Conservation (phyloP, 805 yeast genomes). For the Scheffersomyces lignosus region DNA sequence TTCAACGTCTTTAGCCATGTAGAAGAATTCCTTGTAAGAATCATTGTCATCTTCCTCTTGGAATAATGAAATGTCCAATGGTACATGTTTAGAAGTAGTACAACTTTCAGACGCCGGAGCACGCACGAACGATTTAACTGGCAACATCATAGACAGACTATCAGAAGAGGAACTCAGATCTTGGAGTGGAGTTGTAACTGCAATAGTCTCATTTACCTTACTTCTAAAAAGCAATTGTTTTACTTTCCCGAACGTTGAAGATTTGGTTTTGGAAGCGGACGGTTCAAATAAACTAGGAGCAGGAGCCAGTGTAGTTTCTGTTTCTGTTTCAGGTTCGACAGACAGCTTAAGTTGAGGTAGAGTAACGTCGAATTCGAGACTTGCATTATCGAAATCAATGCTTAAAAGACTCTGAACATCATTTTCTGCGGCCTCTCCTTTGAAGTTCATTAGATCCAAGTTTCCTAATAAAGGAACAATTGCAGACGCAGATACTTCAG, state of each 20-base stretch:
- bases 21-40: too few species aligned
- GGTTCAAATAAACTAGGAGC: too few species aligned
- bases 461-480: too few species aligned
- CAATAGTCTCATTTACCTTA: not conserved
- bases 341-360: not conserved
- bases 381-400: slow-evolving; percentile 5
- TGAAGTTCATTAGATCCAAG: not conserved
- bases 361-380: slow-evolving; percentile 5
- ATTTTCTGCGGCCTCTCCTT: too few species aligned
- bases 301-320: too few species aligned
- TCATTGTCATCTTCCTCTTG: too few species aligned
- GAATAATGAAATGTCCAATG: not conserved
- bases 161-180: not conserved
- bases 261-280: not conserved
- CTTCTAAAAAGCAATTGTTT: not conserved
- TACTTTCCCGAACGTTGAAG: not conserved
- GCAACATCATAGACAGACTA: not conserved
- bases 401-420: too few species aligned
- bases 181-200: too few species aligned
- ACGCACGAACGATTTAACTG: too few species aligned
- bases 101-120: too few species aligned
- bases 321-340: too few species aligned
- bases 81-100: not conserved
- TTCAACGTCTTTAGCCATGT: too few species aligned
- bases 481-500: not conserved